These are phyloP conservation scores for Decorospora gaudefroyi DNA, from an alignment of 2,329 filamentous ascomycete species.

Conservation along the genomic window DNA sequence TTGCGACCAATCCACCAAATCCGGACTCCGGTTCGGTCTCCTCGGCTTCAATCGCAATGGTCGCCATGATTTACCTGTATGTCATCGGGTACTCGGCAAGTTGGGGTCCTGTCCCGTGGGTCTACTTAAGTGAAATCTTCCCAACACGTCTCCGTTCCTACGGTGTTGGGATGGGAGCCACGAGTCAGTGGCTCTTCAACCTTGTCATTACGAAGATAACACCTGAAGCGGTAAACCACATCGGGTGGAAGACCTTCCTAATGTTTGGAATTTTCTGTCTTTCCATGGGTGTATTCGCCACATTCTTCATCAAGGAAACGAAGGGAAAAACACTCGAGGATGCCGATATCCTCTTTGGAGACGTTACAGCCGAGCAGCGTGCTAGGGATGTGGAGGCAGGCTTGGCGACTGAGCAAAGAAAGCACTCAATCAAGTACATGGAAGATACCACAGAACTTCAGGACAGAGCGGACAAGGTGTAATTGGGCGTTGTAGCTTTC, in stretches of 20 bases:
- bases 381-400: conserved; percentile 7
- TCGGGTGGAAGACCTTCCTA: conserved; percentile 53
- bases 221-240: conserved; percentile 63
- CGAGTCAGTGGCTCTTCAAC: conserved; percentile 74
- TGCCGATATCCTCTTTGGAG: conserved; percentile 54
- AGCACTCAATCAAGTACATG: conserved; percentile 6
- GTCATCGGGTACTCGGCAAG: conserved; percentile 71
- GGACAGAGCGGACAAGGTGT: conserved; percentile 4
- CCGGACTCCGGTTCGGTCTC: conserved; percentile 39
- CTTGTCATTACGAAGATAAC: conserved; percentile 68
- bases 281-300: conserved; percentile 52
- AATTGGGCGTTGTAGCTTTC: not conserved
- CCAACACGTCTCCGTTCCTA: conserved; percentile 66
- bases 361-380: conserved; percentile 10
- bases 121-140: conserved; percentile 75
- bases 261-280: conserved; percentile 57
- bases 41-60: conserved; percentile 61
- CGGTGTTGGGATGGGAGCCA: conserved; percentile 72
- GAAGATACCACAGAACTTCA: conserved; percentile 6
- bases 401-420: conserved; percentile 8
- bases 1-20: conserved; percentile 50
- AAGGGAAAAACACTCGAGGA: conserved; percentile 53
- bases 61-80: conserved; percentile 77
- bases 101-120: conserved; percentile 77
- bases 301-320: conserved; percentile 51